Evolutionary conservation across 192 early-diverging fungal species (phyloP).

Genomic region (Podila minutissima): DNA sequence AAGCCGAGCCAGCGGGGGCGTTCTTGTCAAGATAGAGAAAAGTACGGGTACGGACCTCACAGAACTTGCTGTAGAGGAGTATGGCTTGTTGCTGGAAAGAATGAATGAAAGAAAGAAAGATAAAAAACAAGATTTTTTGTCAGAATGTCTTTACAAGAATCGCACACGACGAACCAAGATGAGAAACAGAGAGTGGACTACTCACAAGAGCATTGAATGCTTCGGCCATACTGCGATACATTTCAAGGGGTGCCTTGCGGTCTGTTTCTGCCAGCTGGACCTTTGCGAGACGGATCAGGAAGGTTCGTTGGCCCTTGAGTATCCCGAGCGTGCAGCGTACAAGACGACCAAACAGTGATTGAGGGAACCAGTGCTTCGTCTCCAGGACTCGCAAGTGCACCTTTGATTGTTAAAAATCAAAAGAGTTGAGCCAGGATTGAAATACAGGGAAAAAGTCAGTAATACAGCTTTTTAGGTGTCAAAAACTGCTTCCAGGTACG

Average conservation of each 20-base stretch:
- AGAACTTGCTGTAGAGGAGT: conserved; percentile 16
- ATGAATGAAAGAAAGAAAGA: not conserved
- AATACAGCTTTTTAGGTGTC: not conserved
- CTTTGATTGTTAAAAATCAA: not conserved
- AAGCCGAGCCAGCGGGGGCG: not conserved
- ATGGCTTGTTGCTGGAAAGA: conserved; percentile 8
- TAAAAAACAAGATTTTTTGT: not conserved
- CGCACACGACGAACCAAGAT: not conserved
- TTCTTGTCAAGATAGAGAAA: conserved; percentile 13
- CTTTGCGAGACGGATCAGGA: conserved; percentile 3
- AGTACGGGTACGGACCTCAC: conserved; percentile 30
- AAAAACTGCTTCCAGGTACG: not conserved
- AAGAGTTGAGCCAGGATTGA: not conserved
- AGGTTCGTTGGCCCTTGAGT: conserved; percentile 12
- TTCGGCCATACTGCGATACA: conserved; percentile 17
- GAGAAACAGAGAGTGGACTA: not conserved
- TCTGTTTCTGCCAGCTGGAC: conserved; percentile 2
- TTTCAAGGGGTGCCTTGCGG: not conserved
- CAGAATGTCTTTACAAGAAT: not conserved
- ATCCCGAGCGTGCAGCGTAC: conserved; percentile 10
- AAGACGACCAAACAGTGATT: conserved; percentile 4
- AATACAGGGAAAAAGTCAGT: not conserved
- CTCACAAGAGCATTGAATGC: conserved; percentile 18
- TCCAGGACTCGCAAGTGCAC: conserved; percentile 26
- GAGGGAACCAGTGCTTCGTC: conserved; percentile 30